Evolutionary conservation across 1,139 yeast species (phyloP), one percentile per base, ranked within the genome.

Genomic region (Taphrina sp.): DNA sequence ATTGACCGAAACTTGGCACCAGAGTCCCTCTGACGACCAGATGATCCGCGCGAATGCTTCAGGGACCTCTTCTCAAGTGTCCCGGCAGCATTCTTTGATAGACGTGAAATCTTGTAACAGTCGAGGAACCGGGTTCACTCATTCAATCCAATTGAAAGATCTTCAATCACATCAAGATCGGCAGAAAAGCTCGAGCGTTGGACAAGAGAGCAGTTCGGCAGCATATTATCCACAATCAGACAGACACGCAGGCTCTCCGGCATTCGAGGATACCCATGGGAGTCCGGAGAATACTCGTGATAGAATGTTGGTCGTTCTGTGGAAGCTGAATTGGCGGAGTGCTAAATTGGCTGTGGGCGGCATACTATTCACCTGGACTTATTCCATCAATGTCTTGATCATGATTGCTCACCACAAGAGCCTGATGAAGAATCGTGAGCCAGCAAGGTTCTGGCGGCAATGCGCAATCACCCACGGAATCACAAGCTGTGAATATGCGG

Each of bases 241-340:
- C n/a, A n/a, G n/a, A n/a, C n/a, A n/a, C n/a, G n/a, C n/a, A n/a
- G n/a, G n/a, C n/a, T n/a, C n/a, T n/a, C n/a, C n/a, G n/a, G 31
- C 31, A 26, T 26, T 26, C 12, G n/a, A n/a, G n/a, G n/a, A n/a
- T n/a, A 26, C 31, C 7, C 7, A 26, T 12, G 7, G 7, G 10
- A 7, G 31, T 7, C 31, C 31, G 7, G 12, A 7, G 10, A 7
- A 26, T 26, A 26, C 12, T 7, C 7, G 12, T 7, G 31, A 26
- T 7, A 26, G 31, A 26, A 26, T 26, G 31, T 17, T 31, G 19
- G 14, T 43, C 29, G 31, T 19, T 17, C 47, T 43, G 5, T 43
- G 47, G 47, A 14, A 19, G 12, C 47, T 43, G 19, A 43, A 43
- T 43, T 43, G 47, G 47, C 24, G 47, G 10, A 31, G 47, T 19